Evolutionary conservation across 495 filamentous ascomycete genomes (phyloP).

Genomic region (Diplogelasinospora grovesii): DNA sequence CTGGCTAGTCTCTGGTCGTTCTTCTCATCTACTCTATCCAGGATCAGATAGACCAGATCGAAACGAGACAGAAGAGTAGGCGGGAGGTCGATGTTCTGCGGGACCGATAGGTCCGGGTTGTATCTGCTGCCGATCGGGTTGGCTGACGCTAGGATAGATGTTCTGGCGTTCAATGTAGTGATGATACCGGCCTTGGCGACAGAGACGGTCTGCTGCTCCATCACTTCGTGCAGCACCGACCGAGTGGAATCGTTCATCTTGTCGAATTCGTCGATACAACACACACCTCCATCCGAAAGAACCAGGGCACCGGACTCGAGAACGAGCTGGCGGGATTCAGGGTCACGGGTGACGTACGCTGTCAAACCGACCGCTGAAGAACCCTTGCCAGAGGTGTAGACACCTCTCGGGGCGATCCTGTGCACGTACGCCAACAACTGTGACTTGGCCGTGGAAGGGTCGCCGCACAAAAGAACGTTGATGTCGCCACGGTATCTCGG

Average conservation of each 20-base stretch:
- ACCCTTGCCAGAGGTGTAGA: conserved; percentile 96
- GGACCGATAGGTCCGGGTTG: conserved; percentile 90
- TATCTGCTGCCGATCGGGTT: conserved; percentile 98
- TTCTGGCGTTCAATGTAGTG: conserved; percentile 92
- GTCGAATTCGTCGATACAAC: conserved; percentile 99
- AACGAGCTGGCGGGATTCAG: conserved; percentile 86
- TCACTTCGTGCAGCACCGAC: conserved; percentile 96
- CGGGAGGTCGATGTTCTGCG: conserved; percentile 95
- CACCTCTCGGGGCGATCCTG: conserved; percentile 93
- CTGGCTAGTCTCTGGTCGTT: conserved; percentile 81
- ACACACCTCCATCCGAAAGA: conserved; percentile 91
- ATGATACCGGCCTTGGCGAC: conserved; percentile 99
- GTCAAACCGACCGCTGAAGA: conserved; percentile 98
- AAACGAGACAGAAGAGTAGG: conserved; percentile 93
- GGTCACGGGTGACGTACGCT: conserved; percentile 89
- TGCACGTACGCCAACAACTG: conserved; percentile 91
- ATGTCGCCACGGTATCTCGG: conserved; percentile 96
- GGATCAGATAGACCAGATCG: conserved; percentile 91
- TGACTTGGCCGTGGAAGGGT: conserved; percentile 93
- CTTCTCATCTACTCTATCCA: conserved; percentile 86
- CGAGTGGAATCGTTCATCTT: conserved; percentile 97
- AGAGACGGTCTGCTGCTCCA: conserved; percentile 99
- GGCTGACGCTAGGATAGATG: conserved; percentile 88
- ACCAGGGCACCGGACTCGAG: conserved; percentile 95
- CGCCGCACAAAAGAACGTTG: conserved; percentile 92